phyloP scores from a whole-genome alignment of 1,139 yeast species.

The Debaryomyces sp. region DNA sequence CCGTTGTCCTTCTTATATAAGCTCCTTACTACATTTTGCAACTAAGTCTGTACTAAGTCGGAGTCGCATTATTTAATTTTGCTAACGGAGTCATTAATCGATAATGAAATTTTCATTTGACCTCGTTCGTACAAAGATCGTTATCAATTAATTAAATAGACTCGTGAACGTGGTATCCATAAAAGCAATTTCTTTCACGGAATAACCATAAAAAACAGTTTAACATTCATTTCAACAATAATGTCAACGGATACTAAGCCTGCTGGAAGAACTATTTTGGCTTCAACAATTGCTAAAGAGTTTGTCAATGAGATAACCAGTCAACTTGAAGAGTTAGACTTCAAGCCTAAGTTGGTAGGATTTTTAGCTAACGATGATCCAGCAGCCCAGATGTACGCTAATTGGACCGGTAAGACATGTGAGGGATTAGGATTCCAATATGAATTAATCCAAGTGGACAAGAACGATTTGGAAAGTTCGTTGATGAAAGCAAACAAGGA shows the following conservation, averaged over 20 bases:
- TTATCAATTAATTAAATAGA: conserved; percentile 3
- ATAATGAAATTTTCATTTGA: conserved; percentile 5
- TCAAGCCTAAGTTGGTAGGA: conserved; percentile 80
- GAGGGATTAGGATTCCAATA: conserved; percentile 82
- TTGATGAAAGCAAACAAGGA: conserved; percentile 83
- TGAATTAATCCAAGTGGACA: conserved; percentile 71
- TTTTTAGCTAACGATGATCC: conserved; percentile 91
- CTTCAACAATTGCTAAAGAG: conserved; percentile 83
- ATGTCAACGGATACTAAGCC: conserved; percentile 27
- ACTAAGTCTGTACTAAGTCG: neutral
- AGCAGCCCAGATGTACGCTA: conserved; percentile 93
- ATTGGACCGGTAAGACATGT: conserved; percentile 93
- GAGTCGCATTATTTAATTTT: conserved; percentile 5
- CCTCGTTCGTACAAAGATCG: neutral
- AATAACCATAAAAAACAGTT: neutral
- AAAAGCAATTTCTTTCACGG: neutral
- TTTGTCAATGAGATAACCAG: conserved; percentile 70
- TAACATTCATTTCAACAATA: conserved; percentile 6
- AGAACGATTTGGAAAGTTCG: conserved; percentile 83
- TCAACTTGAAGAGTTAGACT: conserved; percentile 55
- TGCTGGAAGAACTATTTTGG: conserved; percentile 81
- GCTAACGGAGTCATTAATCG: conserved; percentile 7
- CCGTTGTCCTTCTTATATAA: neutral
- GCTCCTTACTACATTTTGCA: neutral
- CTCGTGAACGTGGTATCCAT: conserved; percentile 4